A percentile compares a stretch with the other conserved stretches of the same genome.
phyloP scores from a whole-genome alignment of 805 yeast genomes.

The Sungouiella thailandica region DNA sequence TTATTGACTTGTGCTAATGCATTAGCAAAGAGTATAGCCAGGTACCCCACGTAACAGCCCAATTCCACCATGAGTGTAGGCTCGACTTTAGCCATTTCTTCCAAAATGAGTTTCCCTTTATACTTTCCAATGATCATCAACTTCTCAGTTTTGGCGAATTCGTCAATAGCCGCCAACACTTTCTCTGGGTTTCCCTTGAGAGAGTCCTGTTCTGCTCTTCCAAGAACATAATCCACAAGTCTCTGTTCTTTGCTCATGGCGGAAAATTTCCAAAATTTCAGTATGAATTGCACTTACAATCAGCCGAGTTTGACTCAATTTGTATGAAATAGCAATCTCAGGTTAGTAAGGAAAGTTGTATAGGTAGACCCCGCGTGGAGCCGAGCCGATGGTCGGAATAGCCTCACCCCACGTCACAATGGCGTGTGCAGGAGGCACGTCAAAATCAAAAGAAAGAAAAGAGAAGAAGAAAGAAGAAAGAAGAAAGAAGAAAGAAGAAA shows the following conservation, averaged over 20 bases:
- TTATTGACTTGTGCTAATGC: slow-evolving; percentile 10
- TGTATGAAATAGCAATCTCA: no score
- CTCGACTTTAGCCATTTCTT: slow-evolving; percentile 16
- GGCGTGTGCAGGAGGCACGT: no score
- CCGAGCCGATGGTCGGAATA: no score
- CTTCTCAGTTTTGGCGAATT: slow-evolving; percentile 12
- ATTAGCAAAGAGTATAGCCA: slow-evolving; percentile 31
- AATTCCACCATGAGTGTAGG: slow-evolving; percentile 28
- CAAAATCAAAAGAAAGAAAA: no score
- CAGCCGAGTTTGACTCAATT: no score
- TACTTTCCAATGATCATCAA: slow-evolving; percentile 30
- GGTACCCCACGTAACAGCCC: slow-evolving; percentile 33
- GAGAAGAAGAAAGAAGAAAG: no score
- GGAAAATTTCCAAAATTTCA: not conserved
- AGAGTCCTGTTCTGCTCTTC: slow-evolving; percentile 19
- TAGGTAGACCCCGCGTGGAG: no score
- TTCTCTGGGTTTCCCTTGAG: slow-evolving; percentile 27
- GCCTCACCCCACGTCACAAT: no score
- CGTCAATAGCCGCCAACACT: slow-evolving; percentile 28
- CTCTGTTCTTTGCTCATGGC: slow-evolving; percentile 21
- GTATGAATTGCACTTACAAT: not conserved
- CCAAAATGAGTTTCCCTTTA: slow-evolving; percentile 25
- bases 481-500: no score
- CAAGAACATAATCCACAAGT: slow-evolving; percentile 19
- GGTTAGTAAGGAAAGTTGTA: no score